A percentile compares a stretch with the other conserved stretches of the same genome.
Conservation (phyloP, 2,329 filamentous ascomycete genomes). For the Fusarium mexicanum region DNA sequence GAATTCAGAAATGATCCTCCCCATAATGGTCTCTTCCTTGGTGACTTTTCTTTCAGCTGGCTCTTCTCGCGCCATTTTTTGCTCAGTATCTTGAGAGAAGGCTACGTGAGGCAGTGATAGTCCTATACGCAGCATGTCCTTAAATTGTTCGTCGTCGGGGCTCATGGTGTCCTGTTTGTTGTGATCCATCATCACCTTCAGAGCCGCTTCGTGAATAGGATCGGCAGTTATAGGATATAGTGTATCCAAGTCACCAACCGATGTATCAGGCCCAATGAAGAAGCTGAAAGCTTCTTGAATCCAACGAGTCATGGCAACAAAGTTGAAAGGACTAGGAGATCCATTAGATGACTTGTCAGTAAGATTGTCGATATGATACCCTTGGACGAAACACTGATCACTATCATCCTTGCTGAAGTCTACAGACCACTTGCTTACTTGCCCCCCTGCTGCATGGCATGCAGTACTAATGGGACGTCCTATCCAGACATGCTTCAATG, state of each 20-base stretch:
- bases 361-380: not conserved
- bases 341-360: not conserved
- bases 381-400: not conserved
- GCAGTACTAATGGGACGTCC: not conserved
- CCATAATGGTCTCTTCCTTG: accelerated
- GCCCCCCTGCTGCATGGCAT: not conserved
- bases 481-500: not conserved
- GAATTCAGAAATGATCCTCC: accelerated
- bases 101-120: accelerated
- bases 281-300: not conserved
- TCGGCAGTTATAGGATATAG: not conserved
- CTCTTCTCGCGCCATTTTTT: not conserved
- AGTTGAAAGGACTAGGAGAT: accelerated
- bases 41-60: accelerated
- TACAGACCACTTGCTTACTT: not conserved
- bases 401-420: not conserved
- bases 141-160: not conserved
- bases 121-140: accelerated
- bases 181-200: not conserved
- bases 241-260: not conserved
- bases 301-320: accelerated
- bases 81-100: accelerated
- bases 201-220: not conserved
- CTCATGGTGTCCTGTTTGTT: not conserved
- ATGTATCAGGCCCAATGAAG: not conserved